Evolutionary conservation across 2,329 filamentous ascomycete species (phyloP).

Genomic region (Cucurbitaria berberidis): DNA sequence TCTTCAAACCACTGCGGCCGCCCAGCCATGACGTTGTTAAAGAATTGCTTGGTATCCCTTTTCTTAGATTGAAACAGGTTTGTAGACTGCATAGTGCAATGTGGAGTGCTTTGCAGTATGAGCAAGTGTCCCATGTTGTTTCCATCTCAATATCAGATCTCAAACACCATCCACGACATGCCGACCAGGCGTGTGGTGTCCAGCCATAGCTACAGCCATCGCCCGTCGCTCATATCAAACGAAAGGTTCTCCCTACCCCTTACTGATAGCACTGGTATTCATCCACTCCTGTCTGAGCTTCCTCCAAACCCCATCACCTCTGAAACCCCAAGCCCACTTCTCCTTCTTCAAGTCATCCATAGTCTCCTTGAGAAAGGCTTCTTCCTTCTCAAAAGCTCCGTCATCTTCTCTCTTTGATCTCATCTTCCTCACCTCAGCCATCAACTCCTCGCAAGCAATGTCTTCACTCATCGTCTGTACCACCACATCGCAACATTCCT

Average conservation of each 20-base stretch:
- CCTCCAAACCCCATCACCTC: conserved; percentile 13
- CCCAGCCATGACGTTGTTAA: too few species aligned
- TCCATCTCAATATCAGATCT: neutral
- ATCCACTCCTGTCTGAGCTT: conserved; percentile 22
- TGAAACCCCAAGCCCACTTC: conserved; percentile 26
- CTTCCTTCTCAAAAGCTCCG: neutral
- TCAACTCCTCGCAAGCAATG: conserved; percentile 20
- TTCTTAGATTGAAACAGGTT: neutral
- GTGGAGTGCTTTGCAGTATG: neutral
- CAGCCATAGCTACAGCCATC: too few species aligned
- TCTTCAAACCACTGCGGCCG: too few species aligned
- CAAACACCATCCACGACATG: neutral
- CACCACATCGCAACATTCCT: conserved; percentile 19
- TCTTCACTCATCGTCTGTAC: conserved; percentile 26
- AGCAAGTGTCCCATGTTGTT: too few species aligned
- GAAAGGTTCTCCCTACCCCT: neutral
- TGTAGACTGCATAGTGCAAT: neutral
- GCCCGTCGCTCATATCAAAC: neutral
- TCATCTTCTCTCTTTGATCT: neutral
- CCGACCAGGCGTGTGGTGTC: neutral
- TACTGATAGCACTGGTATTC: conserved; percentile 13
- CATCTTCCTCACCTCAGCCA: conserved; percentile 2
- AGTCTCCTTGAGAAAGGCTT: conserved; percentile 4
- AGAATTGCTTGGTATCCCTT: too few species aligned
- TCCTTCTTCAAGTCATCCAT: conserved; percentile 16